A percentile compares a stretch with the other conserved stretches of the same genome.
Conservation (phyloP, 2,329 filamentous ascomycete species). For the Aspergillus phoenicis region DNA sequence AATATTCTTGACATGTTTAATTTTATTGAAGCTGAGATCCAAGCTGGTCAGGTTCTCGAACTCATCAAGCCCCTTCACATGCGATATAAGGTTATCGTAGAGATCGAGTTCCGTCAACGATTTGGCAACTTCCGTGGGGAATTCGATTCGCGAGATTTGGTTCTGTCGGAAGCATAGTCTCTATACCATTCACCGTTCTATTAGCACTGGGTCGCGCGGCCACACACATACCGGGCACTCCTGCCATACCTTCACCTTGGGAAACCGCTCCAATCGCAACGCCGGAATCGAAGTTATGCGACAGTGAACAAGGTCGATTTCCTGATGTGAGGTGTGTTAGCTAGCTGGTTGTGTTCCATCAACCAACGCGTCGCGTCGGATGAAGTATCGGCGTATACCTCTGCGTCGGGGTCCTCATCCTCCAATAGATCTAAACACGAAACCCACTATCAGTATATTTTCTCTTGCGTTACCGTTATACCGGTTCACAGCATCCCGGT, state of each 20-base stretch:
- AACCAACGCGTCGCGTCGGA: neutral
- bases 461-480: too few species aligned
- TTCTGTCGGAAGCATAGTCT: conserved; percentile 92
- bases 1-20: conserved; percentile 95
- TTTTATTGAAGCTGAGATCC: conserved; percentile 97
- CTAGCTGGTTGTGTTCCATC: neutral
- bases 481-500: neutral
- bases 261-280: conserved; percentile 82
- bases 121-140: conserved; percentile 65
- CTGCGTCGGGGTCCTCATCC: conserved; percentile 57
- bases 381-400: conserved; percentile 40
- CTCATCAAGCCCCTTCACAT: conserved; percentile 79
- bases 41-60: conserved; percentile 75
- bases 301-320: conserved; percentile 88
- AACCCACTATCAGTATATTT: neutral
- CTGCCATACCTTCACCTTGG: conserved; percentile 60
- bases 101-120: conserved; percentile 84
- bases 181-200: conserved; percentile 32
- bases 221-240: neutral
- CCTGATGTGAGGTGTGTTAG: conserved; percentile 49
- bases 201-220: conserved; percentile 5
- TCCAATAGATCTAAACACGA: conserved; percentile 57
- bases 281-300: conserved; percentile 76
- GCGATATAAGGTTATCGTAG: conserved; percentile 92
- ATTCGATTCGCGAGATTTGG: conserved; percentile 76